Base-by-base conservation (phyloP, 192 early-diverging fungal species). In the Gorgonomyces haynaldii region DNA sequence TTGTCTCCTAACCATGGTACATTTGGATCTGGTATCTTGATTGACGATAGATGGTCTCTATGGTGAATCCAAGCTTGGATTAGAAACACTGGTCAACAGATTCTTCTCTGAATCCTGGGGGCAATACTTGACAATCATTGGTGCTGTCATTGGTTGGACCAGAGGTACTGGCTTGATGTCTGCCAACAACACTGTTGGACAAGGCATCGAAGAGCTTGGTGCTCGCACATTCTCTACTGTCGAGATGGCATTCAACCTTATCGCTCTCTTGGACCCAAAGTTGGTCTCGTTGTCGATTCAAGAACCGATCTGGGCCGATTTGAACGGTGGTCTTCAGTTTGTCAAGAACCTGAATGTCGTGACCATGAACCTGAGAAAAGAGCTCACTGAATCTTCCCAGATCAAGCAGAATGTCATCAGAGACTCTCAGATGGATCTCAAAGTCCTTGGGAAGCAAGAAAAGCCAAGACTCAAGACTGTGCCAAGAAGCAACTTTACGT, bases 91-190 rank as follows among this genome's bases (percentile, higher is more conserved):
- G 50, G 67, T 96, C 52, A 84, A 84, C 76, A 76, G 89, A 46
- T 96, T 86, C 86, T 72, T 84, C 42, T 79, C 89, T 27, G 92
- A 96, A 64, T 69, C 64, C 35, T 96, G 92, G 92, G 70, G 80
- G 38, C 63, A 70, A 42, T 92, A 93, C 70, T 56, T 96, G 39
- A 76, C 83, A 25, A 80, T 96, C 35, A 69, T 87, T 31, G 92
- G 90, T 45, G 87, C 90, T 27, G 85, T 88, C 19, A 96, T 96
- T 61, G 92, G 92, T 13, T 96, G 92, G 92, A 96, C 92, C 34
- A 82, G 92, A 60, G 89, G 92, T 44, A 96, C 92, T 23, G 89
- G 89, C 25, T 74, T 96, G 59, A 96, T 96, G 92, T 76, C 73
- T 19, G 67, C 72, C 51, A 96, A 91, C 69, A 89, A 96, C 61